Percentiles rank a stretch among this genome's conserved stretches.
Conservation (phyloP, 768 basidiomycete genomes). For the Auricularia auricula-judae region DNA sequence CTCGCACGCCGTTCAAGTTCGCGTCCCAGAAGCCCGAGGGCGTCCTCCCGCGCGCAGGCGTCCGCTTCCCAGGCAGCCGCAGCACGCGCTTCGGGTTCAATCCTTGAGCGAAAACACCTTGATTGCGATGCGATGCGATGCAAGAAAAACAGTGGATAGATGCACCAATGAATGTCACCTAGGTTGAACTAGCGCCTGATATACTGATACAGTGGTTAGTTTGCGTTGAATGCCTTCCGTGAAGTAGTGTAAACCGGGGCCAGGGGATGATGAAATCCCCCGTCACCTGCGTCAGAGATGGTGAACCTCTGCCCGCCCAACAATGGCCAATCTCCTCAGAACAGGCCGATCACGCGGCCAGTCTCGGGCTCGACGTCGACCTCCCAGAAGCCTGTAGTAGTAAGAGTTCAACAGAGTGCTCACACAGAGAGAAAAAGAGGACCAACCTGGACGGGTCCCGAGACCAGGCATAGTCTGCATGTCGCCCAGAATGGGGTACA, state of each 20-base stretch:
- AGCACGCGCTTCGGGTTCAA: not conserved
- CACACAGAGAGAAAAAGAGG: not conserved
- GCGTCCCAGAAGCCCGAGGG: not conserved
- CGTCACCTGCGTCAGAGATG: not conserved
- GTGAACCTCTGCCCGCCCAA: not conserved
- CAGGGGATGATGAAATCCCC: not conserved
- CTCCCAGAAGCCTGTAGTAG: conserved; percentile 72
- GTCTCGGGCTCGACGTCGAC: conserved; percentile 70
- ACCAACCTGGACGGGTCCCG: conserved; percentile 73
- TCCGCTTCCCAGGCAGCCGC: not conserved
- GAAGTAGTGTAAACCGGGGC: not conserved
- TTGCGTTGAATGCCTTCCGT: not conserved
- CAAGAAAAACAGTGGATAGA: too few species aligned
- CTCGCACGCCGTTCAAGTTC: conserved; percentile 7
- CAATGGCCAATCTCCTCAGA: conserved; percentile 31
- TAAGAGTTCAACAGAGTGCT: not conserved
- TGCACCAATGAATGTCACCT: not conserved
- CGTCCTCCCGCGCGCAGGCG: not conserved
- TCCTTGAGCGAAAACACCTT: not conserved
- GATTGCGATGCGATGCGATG: not conserved
- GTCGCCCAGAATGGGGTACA: conserved; percentile 90
- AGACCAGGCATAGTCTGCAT: conserved; percentile 99
- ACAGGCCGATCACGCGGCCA: conserved; percentile 78
- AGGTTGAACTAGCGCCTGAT: not conserved
- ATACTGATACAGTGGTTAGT: not conserved